A percentile compares a stretch with the other conserved stretches of the same genome.
These are phyloP conservation scores for Candida tunisiensis DNA, from an alignment of 1,139 yeast genomes.

Conservation along the genomic window DNA sequence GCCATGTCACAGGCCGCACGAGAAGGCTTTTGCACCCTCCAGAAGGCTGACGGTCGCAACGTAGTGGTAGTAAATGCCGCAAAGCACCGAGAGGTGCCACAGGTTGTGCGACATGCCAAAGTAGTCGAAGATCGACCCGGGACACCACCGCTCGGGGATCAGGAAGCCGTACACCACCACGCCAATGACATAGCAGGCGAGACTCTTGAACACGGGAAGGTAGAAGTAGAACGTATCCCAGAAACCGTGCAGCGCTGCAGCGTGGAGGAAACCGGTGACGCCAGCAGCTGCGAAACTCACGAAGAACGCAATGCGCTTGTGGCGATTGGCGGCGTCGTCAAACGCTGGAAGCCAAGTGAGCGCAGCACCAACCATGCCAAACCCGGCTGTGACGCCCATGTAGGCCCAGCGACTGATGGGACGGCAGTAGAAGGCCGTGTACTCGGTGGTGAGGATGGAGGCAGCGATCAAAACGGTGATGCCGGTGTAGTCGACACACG, in stretches of 20 bases:
- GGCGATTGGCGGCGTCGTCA: slow-evolving; percentile 73
- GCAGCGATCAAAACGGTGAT: slow-evolving; percentile 82
- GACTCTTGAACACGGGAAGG: slow-evolving; percentile 46
- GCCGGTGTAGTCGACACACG: slow-evolving; percentile 92
- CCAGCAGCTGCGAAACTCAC: slow-evolving; percentile 70
- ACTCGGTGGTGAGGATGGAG: slow-evolving; percentile 78
- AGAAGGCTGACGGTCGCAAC: slow-evolving; percentile 60
- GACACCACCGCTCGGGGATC: slow-evolving; percentile 71
- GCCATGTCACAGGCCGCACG: no score
- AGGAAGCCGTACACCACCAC: slow-evolving; percentile 78
- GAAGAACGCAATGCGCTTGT: slow-evolving; percentile 69
- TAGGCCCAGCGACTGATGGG: slow-evolving; percentile 33
- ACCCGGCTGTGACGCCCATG: slow-evolving; percentile 40
- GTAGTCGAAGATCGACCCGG: slow-evolving; percentile 37
- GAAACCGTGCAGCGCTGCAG: slow-evolving; percentile 41
- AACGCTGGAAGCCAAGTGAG: slow-evolving; percentile 87
- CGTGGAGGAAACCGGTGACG: slow-evolving; percentile 40
- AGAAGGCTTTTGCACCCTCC: slow-evolving; percentile 19
- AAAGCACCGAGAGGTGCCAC: slow-evolving; percentile 85
- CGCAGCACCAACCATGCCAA: slow-evolving; percentile 57
- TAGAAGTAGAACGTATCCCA: slow-evolving; percentile 33
- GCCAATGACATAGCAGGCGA: slow-evolving; percentile 63
- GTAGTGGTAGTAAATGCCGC: slow-evolving; percentile 81
- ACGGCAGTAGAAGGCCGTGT: slow-evolving; percentile 53
- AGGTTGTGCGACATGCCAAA: slow-evolving; percentile 87